Evolutionary conservation across 768 basidiomycete species (phyloP).

Genomic region (Nevesoporus exiguus): DNA sequence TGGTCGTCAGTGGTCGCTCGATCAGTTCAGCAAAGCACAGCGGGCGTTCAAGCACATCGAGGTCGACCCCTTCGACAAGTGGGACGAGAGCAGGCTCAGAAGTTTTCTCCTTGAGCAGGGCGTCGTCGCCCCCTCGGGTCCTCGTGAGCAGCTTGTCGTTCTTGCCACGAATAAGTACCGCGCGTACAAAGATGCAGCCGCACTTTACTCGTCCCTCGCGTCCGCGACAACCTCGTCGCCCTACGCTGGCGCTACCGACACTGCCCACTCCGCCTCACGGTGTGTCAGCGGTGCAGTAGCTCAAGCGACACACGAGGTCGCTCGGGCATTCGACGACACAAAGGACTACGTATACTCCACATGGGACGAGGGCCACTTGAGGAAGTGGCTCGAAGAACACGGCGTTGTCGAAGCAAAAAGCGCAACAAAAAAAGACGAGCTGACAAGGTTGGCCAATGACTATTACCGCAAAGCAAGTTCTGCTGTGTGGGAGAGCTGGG

Average conservation of each 20-base stretch:
- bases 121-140: constrained; percentile 75
- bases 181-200: constrained; percentile 57
- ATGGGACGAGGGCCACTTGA: constrained; percentile 80
- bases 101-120: constrained; percentile 86
- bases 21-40: constrained; percentile 64
- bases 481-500: constrained; percentile 84
- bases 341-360: constrained; percentile 88
- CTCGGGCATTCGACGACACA: constrained; percentile 56
- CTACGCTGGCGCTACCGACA: constrained; percentile 42
- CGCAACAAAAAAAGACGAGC: constrained; percentile 53
- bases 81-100: constrained; percentile 82
- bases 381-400: constrained; percentile 70
- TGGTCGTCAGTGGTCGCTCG: constrained; percentile 49
- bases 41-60: constrained; percentile 56
- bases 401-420: constrained; percentile 64
- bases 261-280: constrained; percentile 37
- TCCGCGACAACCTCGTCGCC: constrained; percentile 48
- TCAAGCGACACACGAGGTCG: constrained; percentile 52
- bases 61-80: constrained; percentile 66
- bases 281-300: constrained; percentile 42
- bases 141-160: constrained; percentile 73
- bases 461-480: constrained; percentile 59
- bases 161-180: constrained; percentile 71
- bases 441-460: constrained; percentile 64
- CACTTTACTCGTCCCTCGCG: constrained; percentile 49